Evolutionary conservation across 2,329 filamentous ascomycete species (phyloP).

Genomic region (Gremmenia infestans): DNA sequence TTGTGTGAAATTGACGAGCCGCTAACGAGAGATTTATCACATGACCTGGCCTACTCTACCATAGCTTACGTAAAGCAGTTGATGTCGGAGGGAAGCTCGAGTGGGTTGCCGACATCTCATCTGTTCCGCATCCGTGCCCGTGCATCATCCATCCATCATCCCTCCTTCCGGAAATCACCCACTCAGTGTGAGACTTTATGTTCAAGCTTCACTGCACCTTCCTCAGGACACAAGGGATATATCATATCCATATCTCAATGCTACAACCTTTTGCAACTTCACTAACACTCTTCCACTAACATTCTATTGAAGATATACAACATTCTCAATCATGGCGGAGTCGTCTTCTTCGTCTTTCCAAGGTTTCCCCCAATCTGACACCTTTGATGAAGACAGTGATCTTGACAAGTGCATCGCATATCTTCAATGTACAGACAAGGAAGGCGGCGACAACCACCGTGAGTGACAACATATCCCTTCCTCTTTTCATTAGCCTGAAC

Average conservation of each 20-base stretch:
- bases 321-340: background rate
- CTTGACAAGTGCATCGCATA: background rate
- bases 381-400: background rate
- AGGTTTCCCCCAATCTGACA: background rate
- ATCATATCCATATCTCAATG: background rate
- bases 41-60: no score
- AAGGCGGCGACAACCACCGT: background rate
- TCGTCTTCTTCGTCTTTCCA: background rate
- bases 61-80: background rate
- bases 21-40: background rate
- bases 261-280: background rate
- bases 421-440: background rate
- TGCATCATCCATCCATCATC: background rate
- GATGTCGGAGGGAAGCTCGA: background rate
- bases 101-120: no score
- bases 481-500: slow-evolving; percentile 2
- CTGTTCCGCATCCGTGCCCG: no score
- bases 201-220: background rate
- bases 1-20: background rate
- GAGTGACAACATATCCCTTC: background rate
- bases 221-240: background rate
- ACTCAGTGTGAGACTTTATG: background rate
- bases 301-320: background rate
- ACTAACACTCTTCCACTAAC: background rate
- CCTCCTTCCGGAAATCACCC: background rate